Conservation (phyloP, 192 early-diverging fungal species). For the Podila epigama region DNA sequence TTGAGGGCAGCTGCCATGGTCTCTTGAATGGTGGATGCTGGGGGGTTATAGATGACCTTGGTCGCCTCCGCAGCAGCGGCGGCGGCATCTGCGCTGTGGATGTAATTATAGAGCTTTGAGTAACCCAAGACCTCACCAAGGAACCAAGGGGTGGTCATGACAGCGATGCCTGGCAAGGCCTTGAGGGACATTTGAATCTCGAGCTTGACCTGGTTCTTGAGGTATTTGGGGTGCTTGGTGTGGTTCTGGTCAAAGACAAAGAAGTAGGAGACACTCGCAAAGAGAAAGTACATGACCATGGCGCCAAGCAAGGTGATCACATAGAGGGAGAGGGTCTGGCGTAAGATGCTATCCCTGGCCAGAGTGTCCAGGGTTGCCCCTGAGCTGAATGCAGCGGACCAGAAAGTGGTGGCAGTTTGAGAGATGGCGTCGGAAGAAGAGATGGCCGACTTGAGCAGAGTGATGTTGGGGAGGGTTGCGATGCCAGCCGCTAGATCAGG, state of each 20-base stretch:
- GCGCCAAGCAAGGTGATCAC: constrained; percentile 76
- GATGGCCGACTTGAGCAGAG: constrained; percentile 22
- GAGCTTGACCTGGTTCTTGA: constrained; percentile 86
- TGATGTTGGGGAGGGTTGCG: constrained; percentile 28
- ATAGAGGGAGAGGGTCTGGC: constrained; percentile 79
- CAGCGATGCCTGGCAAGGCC: constrained; percentile 82
- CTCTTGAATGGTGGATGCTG: constrained; percentile 30
- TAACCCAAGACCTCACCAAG: constrained; percentile 89
- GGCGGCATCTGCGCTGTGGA: constrained; percentile 53
- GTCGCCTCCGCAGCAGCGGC: constrained; percentile 40
- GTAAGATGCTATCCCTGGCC: constrained; percentile 68
- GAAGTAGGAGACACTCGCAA: constrained; percentile 81
- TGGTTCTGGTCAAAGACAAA: constrained; percentile 88
- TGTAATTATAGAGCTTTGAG: constrained; percentile 74
- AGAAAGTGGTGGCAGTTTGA: constrained; percentile 38
- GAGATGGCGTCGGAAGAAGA: constrained; percentile 34
- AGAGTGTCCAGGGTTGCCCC: constrained; percentile 32
- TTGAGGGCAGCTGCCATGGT: constrained; percentile 33
- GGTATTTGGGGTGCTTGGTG: constrained; percentile 93
- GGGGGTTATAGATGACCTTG: constrained; percentile 6
- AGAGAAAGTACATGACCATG: constrained; percentile 81
- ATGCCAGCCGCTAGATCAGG: constrained; percentile 50
- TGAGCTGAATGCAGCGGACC: constrained; percentile 39
- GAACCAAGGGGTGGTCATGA: constrained; percentile 92
- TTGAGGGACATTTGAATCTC: constrained; percentile 84